These are phyloP conservation scores for Hanseniaspora singularis DNA, from an alignment of 805 yeast species.

Conservation along the genomic window DNA sequence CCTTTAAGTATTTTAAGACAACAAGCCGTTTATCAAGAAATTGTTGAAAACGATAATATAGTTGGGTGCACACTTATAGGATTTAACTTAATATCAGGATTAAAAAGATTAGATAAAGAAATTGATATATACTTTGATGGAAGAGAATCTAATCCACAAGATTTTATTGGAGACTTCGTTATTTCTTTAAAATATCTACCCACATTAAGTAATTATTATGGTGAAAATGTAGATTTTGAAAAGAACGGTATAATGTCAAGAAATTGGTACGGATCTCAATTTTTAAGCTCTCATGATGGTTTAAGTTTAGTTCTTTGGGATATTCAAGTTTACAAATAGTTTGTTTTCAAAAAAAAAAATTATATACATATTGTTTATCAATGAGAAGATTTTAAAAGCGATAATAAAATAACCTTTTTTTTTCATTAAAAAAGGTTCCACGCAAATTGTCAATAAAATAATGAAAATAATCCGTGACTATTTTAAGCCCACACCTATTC, in stretches of 20 bases:
- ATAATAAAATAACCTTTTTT: too few species aligned
- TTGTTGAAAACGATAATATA: conserved; percentile 22
- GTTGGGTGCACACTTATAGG: conserved; percentile 26
- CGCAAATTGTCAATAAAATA: too few species aligned
- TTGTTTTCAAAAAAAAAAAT: too few species aligned
- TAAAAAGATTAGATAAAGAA: conserved; percentile 20
- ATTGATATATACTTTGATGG: conserved; percentile 8
- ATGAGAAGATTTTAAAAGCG: too few species aligned
- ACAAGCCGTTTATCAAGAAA: conserved; percentile 47
- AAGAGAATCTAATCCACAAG: too few species aligned
- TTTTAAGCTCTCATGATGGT: conserved; percentile 56
- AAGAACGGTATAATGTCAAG: conserved; percentile 65
- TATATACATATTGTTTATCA: too few species aligned
- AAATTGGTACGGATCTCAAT: conserved; percentile 41
- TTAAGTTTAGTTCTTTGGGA: conserved; percentile 51
- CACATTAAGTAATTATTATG: conserved; percentile 47
- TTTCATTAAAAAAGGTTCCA: too few species aligned
- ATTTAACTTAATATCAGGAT: conserved; percentile 23
- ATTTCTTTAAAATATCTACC: conserved; percentile 38
- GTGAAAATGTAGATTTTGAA: conserved; percentile 32
- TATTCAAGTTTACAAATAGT: conserved; percentile 17
- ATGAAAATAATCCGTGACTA: too few species aligned
- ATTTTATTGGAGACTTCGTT: conserved; percentile 1
- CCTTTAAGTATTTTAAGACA: conserved; percentile 63
- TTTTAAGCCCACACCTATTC: too few species aligned